These are phyloP conservation scores for Vicia sativa DNA, from an alignment of 306 rosid species.

Conservation along the genomic window DNA sequence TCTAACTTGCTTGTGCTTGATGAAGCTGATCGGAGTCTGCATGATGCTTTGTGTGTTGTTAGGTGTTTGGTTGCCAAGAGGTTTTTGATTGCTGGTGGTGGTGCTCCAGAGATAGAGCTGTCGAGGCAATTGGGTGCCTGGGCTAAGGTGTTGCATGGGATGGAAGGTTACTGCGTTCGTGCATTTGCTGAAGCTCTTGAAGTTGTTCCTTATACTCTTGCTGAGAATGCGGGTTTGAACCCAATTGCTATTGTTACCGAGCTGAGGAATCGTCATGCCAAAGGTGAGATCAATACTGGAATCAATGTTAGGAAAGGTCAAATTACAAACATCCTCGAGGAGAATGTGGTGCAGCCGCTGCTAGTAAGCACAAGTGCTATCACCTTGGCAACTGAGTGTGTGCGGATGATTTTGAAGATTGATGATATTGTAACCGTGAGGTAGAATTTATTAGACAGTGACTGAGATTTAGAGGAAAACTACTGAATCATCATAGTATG, in stretches of 20 bases:
- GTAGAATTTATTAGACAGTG: constrained; percentile 46
- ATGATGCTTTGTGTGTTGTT: constrained; percentile 95
- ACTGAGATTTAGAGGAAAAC: constrained; percentile 26
- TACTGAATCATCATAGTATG: constrained; percentile 34
- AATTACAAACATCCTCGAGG: constrained; percentile 98
- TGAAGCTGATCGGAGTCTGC: constrained; percentile 95
- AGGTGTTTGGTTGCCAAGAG: constrained; percentile 91
- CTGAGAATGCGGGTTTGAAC: constrained; percentile 96
- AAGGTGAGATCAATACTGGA: constrained; percentile 93
- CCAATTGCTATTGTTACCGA: constrained; percentile 90
- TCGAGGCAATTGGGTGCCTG: constrained; percentile 96
- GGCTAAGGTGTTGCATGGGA: constrained; percentile 98
- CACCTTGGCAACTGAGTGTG: constrained; percentile 92
- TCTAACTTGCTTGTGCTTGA: constrained; percentile 83
- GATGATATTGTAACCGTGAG: constrained; percentile 98
- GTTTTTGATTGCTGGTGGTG: constrained; percentile 96
- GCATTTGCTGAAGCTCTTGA: constrained; percentile 97
- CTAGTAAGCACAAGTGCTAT: constrained; percentile 97
- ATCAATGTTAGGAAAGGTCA: constrained; percentile 99
- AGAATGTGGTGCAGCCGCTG: constrained; percentile 99
- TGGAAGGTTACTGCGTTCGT: constrained; percentile 91
- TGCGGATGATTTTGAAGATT: constrained; percentile 98
- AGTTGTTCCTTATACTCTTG: constrained; percentile 91
- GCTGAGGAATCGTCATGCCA: constrained; percentile 94
- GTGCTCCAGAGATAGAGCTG: constrained; percentile 95